phyloP scores from a whole-genome alignment of 1,284 basidiomycete genomes.

The Apiotrichum porosum region DNA sequence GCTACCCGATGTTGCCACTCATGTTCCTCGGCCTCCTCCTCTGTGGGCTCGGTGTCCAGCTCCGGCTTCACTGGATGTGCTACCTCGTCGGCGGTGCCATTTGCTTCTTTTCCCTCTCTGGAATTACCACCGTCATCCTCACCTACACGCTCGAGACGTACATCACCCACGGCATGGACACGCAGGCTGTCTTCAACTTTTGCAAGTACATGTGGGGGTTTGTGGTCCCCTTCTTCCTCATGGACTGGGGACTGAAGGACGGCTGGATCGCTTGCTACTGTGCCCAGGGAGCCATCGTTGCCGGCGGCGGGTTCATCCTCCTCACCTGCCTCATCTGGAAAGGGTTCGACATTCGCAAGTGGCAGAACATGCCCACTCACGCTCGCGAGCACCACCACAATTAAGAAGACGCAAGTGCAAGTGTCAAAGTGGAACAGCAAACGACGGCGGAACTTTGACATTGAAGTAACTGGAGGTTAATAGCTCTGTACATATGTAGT shows the following conservation, averaged over 20 bases:
- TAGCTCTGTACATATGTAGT: too few relatives aligned
- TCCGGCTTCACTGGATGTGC: constrained; percentile 40
- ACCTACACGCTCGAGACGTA: constrained; percentile 45
- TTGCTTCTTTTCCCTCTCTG: constrained; percentile 36
- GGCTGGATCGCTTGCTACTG: constrained; percentile 30
- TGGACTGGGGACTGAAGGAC: constrained; percentile 31
- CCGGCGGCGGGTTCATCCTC: constrained; percentile 20
- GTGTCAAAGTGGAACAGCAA: too few relatives aligned
- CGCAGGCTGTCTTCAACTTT: constrained; percentile 46
- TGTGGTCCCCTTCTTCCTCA: constrained; percentile 41
- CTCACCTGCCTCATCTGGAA: constrained; percentile 28
- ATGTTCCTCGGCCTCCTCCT: constrained; percentile 38
- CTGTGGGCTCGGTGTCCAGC: constrained; percentile 34
- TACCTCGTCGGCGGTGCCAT: constrained; percentile 40
- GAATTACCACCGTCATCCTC: constrained; percentile 22
- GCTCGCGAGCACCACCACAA: too few relatives aligned
- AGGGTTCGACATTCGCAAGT: constrained; percentile 20
- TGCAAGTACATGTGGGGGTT: constrained; percentile 48
- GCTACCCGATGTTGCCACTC: constrained; percentile 21
- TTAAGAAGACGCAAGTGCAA: too few relatives aligned
- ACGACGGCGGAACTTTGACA: too few relatives aligned
- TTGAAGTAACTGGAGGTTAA: too few relatives aligned
- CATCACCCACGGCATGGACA: constrained; percentile 34
- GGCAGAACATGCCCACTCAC: constrained; percentile 35
- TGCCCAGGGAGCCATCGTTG: constrained; percentile 33